These are phyloP conservation scores for Circinella minor DNA, from an alignment of 371 early-diverging fungal species.

Conservation along the genomic window DNA sequence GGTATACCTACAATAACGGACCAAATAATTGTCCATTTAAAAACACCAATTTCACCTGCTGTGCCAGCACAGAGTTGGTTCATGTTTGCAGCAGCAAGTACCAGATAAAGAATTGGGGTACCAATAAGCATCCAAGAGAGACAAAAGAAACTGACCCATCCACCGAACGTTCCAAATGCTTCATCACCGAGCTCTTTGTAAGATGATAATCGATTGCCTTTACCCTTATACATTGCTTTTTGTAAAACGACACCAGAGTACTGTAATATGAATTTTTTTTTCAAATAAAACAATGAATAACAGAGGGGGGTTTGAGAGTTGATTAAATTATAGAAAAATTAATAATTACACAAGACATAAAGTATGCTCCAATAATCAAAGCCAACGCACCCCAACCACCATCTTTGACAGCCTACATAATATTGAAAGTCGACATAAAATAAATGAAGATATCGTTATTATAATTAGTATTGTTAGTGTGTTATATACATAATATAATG, in stretches of 20 bases:
- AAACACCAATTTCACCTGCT: constrained; percentile 37
- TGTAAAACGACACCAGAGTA: constrained; percentile 32
- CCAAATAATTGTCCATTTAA: constrained; percentile 74
- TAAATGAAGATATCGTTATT: no score
- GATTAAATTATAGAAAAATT: not conserved
- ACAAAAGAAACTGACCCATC: constrained; percentile 56
- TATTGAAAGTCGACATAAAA: no score
- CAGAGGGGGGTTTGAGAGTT: no score
- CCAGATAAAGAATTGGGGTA: constrained; percentile 59
- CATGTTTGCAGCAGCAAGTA: constrained; percentile 58
- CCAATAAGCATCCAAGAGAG: constrained; percentile 61
- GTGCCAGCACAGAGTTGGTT: constrained; percentile 43
- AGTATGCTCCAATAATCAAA: constrained; percentile 75
- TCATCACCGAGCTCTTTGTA: constrained; percentile 17
- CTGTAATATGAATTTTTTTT: not conserved
- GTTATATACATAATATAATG: no score
- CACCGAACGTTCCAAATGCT: constrained; percentile 26
- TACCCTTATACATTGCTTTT: constrained; percentile 8
- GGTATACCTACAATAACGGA: constrained; percentile 56
- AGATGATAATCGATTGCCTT: not conserved
- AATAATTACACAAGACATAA: constrained; percentile 64
- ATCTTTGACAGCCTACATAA: constrained; percentile 29
- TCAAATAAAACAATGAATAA: no score
- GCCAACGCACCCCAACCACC: constrained; percentile 80
- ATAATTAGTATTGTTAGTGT: no score